Evolutionary conservation across 2,329 filamentous ascomycete species (phyloP), one percentile per base, ranked within the genome.

Genomic region (Trichoderma polysporum): DNA sequence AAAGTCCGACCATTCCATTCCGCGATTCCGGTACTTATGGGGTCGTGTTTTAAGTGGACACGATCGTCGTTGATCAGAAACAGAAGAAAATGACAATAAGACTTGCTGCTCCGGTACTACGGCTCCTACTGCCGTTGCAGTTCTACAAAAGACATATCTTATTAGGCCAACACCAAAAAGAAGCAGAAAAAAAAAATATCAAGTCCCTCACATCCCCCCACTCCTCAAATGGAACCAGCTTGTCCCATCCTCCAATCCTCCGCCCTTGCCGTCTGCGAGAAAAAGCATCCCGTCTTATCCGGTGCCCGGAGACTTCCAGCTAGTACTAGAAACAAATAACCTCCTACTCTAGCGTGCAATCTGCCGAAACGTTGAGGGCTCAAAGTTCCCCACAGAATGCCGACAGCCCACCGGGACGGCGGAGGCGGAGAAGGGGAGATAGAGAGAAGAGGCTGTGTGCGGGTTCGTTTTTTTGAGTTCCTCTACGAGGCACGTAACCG

Each of bases 1-100:
- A 49, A 37, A 39, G 47, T 31, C 47, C 33, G 47, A 53, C 25
- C 33, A 39, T 53, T 63, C 49, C 35, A 63, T 63, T 63, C 60
- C 60, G 47, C 35, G 27, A 33, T 15, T 53, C 49, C 49, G 60
- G 49, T 41, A 63, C 35, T 3, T 49, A n/a, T 33, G 17, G 22
- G 35, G n/a, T 12, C 15, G n/a, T 2, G 12, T 57, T 27, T 39
- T 37, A 45, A 45, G 41, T 45, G 41, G 41, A 22, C 41, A 22
- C 41, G 9, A 45, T 45, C 41, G 41, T 12, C n/a, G n/a, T 41
- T 45, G n/a, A 45, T 45, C 41, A 45, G 41, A 41, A 9, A 1
- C n/a, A 19, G 10, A 47, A 47, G 19, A 10, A 47, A 19, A 47
- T n/a, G n/a, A n/a, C n/a, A n/a, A n/a, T n/a, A n/a, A n/a, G n/a